Conservation (phyloP, 306 rosid species). For the Lathyrus sativus region DNA sequence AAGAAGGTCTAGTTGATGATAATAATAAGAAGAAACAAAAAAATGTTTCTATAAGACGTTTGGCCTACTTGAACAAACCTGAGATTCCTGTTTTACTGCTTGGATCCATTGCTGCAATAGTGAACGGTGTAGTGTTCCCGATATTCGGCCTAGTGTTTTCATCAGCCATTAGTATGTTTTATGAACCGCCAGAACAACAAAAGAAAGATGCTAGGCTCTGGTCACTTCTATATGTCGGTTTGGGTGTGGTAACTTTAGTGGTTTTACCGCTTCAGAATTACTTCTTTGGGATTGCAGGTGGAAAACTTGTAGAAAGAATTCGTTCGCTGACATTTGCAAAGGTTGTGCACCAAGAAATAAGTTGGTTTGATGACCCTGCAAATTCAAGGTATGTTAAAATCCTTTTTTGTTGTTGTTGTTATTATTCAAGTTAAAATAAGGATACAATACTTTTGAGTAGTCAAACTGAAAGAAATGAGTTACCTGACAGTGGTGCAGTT, state of each 20-base stretch:
- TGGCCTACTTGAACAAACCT: constrained; percentile 71
- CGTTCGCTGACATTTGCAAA: constrained; percentile 74
- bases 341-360: constrained; percentile 79
- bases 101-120: constrained; percentile 67
- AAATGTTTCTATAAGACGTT: constrained; percentile 53
- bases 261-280: constrained; percentile 54
- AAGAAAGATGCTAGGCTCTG: constrained; percentile 63
- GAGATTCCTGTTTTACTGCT: constrained; percentile 61
- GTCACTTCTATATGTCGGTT: constrained; percentile 58
- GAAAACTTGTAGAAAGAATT: constrained; percentile 69
- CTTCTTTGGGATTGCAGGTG: constrained; percentile 82
- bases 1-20: constrained; percentile 7
- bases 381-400: constrained; percentile 67
- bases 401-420: neutral
- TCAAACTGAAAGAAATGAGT: constrained; percentile 16
- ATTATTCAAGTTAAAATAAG: neutral
- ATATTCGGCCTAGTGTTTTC: constrained; percentile 72
- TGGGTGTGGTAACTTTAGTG: constrained; percentile 52
- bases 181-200: constrained; percentile 55
- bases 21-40: constrained; percentile 21
- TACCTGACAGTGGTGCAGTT: constrained; percentile 64
- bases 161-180: constrained; percentile 67
- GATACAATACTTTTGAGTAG: neutral
- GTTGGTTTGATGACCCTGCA: constrained; percentile 90
- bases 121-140: constrained; percentile 69